Percentiles rank a stretch among this genome's conserved stretches.
Conservation (phyloP, 2,329 filamentous ascomycete genomes). For the Trichoderma sp. region DNA sequence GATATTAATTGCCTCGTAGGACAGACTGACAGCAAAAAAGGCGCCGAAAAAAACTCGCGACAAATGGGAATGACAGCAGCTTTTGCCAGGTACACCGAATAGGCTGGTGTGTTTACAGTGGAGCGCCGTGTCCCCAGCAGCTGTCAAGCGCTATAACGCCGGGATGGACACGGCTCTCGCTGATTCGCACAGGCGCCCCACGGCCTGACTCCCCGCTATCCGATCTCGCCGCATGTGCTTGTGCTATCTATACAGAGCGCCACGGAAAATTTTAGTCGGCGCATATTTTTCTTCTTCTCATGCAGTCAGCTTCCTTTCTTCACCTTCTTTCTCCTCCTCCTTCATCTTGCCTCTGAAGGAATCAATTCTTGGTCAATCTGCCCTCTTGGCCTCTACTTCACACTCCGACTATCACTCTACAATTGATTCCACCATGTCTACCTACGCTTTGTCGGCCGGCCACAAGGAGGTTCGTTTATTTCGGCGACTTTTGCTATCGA, state of each 20-base stretch:
- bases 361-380: not conserved
- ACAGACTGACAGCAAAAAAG: not conserved
- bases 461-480: slow-evolving; percentile 58
- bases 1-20: not conserved
- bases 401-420: not conserved
- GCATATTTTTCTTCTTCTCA: slow-evolving; percentile 17
- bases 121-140: not conserved
- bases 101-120: not conserved
- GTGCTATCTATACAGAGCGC: slow-evolving; percentile 15
- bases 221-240: slow-evolving; percentile 29
- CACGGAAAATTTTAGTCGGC: slow-evolving; percentile 27
- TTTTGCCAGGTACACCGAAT: not conserved
- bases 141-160: not conserved
- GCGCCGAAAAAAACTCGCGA: slow-evolving; percentile 1
- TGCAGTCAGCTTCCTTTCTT: slow-evolving; percentile 8
- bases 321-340: slow-evolving; percentile 7
- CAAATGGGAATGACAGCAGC: slow-evolving; percentile 25
- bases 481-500: not conserved
- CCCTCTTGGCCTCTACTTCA: slow-evolving; percentile 7
- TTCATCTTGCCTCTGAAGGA: not conserved
- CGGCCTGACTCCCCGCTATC: slow-evolving; percentile 29
- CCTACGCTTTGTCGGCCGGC: slow-evolving; percentile 57
- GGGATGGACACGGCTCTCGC: not conserved
- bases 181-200: slow-evolving; percentile 18
- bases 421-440: slow-evolving; percentile 48